Conservation (phyloP, 1,139 yeast species). For the Tardiomyces blankii region DNA sequence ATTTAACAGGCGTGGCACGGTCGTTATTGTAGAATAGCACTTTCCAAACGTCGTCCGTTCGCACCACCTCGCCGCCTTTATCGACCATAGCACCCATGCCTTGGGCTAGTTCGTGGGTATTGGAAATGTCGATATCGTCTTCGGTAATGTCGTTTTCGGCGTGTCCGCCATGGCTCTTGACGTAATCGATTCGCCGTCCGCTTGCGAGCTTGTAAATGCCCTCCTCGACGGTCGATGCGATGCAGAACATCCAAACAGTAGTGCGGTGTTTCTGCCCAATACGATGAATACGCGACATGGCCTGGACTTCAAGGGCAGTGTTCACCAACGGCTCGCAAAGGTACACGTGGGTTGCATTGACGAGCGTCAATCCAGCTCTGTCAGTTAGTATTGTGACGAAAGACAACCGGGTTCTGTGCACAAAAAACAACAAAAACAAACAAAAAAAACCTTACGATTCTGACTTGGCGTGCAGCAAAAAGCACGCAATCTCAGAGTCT, state of each 20-base stretch:
- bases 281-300: conserved; percentile 82
- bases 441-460: conserved; percentile 15
- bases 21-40: conserved; percentile 35
- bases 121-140: conserved; percentile 12
- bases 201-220: conserved; percentile 41
- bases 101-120: conserved; percentile 32
- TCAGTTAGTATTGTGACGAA: no score
- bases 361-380: conserved; percentile 66
- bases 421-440: no score
- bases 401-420: no score
- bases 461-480: conserved; percentile 61
- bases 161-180: conserved; percentile 1
- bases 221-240: conserved; percentile 82
- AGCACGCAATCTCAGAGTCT: conserved; percentile 61
- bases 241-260: conserved; percentile 84
- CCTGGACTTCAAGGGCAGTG: conserved; percentile 78
- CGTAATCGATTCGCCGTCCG: conserved; percentile 19
- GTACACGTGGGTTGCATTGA: conserved; percentile 85
- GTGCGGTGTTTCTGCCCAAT: conserved; percentile 80
- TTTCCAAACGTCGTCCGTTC: conserved; percentile 47
- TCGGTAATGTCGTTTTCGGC: conserved; percentile 6
- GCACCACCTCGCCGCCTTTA: conserved; percentile 46
- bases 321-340: conserved; percentile 89
- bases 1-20: conserved; percentile 4
- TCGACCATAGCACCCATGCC: conserved; percentile 31